Conservation (phyloP, 2,329 filamentous ascomycete species). For the Ceratocystis harringtonii region DNA sequence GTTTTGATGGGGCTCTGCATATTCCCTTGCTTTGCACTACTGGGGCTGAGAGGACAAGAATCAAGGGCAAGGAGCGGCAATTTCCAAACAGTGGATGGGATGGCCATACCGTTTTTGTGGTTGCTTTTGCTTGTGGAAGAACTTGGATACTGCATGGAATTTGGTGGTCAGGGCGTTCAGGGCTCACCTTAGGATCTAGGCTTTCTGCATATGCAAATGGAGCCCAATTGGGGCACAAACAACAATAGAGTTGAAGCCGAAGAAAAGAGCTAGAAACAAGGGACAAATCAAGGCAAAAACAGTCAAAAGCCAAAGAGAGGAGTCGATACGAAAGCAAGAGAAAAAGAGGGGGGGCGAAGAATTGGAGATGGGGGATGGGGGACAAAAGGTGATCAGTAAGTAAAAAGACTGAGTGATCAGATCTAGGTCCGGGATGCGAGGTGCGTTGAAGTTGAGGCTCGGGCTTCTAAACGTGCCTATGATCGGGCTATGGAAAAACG, state of each 20-base stretch:
- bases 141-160: conserved; percentile 1
- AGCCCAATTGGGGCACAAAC: neutral
- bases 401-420: neutral
- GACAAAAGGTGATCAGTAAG: neutral
- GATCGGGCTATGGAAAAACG: neutral
- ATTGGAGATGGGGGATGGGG: neutral
- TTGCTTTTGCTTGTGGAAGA: neutral
- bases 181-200: conserved; percentile 5
- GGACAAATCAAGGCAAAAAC: neutral
- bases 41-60: too few relatives aligned
- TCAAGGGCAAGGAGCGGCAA: neutral
- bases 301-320: neutral
- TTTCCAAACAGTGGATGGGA: neutral
- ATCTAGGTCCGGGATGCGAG: neutral
- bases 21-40: too few relatives aligned
- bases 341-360: neutral
- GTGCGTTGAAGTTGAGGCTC: neutral
- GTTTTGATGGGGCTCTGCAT: neutral
- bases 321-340: neutral
- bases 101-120: neutral
- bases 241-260: too few relatives aligned
- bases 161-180: neutral
- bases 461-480: too few relatives aligned
- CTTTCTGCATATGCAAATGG: neutral
- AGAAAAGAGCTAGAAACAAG: too few relatives aligned